These are phyloP conservation scores for Leccinum ochraceum DNA, from an alignment of 768 basidiomycete genomes.

Conservation along the genomic window DNA sequence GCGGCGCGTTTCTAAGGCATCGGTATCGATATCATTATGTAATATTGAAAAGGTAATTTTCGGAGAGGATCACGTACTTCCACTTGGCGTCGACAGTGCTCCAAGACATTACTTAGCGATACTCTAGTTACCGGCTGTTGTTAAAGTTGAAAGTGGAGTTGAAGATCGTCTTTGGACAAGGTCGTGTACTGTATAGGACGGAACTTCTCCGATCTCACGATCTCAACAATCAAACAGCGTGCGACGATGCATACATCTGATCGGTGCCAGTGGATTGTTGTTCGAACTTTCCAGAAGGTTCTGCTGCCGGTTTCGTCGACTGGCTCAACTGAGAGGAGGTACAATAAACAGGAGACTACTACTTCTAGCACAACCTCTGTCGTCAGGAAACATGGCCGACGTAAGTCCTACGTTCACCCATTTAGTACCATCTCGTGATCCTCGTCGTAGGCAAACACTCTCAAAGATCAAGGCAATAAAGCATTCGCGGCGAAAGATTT, in stretches of 20 bases:
- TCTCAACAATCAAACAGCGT: not conserved
- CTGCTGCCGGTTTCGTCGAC: constrained; percentile 4
- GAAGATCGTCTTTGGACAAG: not conserved
- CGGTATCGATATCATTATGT: too few relatives aligned
- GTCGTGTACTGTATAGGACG: not conserved
- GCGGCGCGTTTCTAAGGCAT: too few relatives aligned
- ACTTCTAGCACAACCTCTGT: too few relatives aligned
- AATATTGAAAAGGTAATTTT: not conserved
- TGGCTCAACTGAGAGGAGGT: constrained; percentile 7
- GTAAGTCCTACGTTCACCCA: too few relatives aligned
- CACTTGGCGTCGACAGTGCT: not conserved
- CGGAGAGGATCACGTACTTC: constrained; percentile 5
- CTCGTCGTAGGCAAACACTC: constrained; percentile 40
- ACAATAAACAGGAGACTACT: constrained; percentile 16
- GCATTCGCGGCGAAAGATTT: constrained; percentile 94
- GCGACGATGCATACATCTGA: not conserved
- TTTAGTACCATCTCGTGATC: too few relatives aligned
- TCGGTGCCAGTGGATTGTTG: not conserved
- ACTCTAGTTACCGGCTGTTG: too few relatives aligned
- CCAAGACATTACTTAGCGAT: too few relatives aligned
- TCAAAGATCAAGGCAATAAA: constrained; percentile 95
- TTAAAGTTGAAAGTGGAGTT: too few relatives aligned
- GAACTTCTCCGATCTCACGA: not conserved
- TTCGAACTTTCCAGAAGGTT: constrained; percentile 17
- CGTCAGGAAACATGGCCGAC: too few relatives aligned